Conservation (phyloP, 768 basidiomycete genomes). For the Trametes punicea region DNA sequence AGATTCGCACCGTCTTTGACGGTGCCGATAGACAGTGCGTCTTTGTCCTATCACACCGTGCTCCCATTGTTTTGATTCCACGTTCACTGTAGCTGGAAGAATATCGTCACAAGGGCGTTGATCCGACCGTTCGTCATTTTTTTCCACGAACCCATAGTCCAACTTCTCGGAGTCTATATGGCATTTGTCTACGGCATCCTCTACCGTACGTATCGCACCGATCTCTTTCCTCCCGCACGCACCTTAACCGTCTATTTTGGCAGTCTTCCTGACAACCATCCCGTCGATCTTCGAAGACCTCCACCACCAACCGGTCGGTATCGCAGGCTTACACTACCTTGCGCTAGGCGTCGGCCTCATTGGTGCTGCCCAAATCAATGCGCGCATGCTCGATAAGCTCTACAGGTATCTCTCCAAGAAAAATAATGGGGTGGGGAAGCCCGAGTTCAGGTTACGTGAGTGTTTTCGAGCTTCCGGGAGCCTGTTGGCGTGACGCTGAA, state of each 20-base stretch:
- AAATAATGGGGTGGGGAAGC: slow-evolving; percentile 50
- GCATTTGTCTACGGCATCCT: slow-evolving; percentile 63
- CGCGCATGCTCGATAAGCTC: slow-evolving; percentile 51
- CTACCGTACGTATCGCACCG: slow-evolving; percentile 42
- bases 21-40: slow-evolving; percentile 39
- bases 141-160: slow-evolving; percentile 60
- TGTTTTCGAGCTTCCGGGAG: background rate
- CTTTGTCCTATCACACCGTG: background rate
- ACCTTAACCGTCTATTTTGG: background rate
- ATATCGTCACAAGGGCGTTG: slow-evolving; percentile 51
- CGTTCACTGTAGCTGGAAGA: slow-evolving; percentile 42
- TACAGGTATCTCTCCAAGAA: slow-evolving; percentile 49
- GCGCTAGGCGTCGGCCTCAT: slow-evolving; percentile 60
- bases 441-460: slow-evolving; percentile 52
- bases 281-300: slow-evolving; percentile 52
- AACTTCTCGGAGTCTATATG: slow-evolving; percentile 64
- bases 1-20: slow-evolving; percentile 47
- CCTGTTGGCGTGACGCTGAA: too few species aligned
- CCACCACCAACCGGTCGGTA: slow-evolving; percentile 57
- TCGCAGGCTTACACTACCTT: slow-evolving; percentile 67
- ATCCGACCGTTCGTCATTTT: slow-evolving; percentile 67
- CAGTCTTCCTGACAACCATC: slow-evolving; percentile 68
- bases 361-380: slow-evolving; percentile 49
- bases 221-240: background rate
- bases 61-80: background rate